A percentile compares a stretch with the other conserved stretches of the same genome.
These are phyloP conservation scores for Monosporozyma aquatica DNA, from an alignment of 805 yeast genomes.

Conservation along the genomic window DNA sequence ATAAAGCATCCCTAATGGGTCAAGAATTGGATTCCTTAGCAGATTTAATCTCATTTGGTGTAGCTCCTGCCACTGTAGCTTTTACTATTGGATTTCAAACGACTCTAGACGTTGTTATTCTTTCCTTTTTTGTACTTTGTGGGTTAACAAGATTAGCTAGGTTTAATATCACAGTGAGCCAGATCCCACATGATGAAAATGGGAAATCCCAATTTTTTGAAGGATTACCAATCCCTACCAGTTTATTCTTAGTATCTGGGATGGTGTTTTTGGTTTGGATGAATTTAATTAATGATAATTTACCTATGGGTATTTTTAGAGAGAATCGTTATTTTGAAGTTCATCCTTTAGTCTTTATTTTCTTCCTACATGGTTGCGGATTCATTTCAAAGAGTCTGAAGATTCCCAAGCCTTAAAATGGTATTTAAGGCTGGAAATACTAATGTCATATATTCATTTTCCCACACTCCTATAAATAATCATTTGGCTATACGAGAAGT, in stretches of 20 bases:
- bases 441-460: too few species aligned
- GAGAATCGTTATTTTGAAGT: conserved; percentile 53
- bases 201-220: conserved; percentile 92
- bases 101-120: conserved; percentile 64
- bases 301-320: conserved; percentile 61
- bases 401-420: conserved; percentile 57
- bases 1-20: conserved; percentile 88
- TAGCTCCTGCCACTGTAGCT: conserved; percentile 89
- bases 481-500: too few species aligned
- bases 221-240: conserved; percentile 93
- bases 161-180: conserved; percentile 87
- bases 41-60: conserved; percentile 89
- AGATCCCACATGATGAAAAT: conserved; percentile 76
- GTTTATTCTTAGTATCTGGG: conserved; percentile 59
- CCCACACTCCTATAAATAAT: too few species aligned
- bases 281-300: conserved; percentile 36
- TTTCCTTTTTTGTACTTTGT: conserved; percentile 81
- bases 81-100: conserved; percentile 85
- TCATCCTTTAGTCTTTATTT: conserved; percentile 60
- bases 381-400: conserved; percentile 86
- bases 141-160: conserved; percentile 91
- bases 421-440: too few species aligned
- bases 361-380: conserved; percentile 74
- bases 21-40: conserved; percentile 96
- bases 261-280: conserved; percentile 62